A percentile compares a stretch with the other conserved stretches of the same genome.
Conservation (phyloP, 306 rosid genomes). For the Lithocarpus polystachyus region DNA sequence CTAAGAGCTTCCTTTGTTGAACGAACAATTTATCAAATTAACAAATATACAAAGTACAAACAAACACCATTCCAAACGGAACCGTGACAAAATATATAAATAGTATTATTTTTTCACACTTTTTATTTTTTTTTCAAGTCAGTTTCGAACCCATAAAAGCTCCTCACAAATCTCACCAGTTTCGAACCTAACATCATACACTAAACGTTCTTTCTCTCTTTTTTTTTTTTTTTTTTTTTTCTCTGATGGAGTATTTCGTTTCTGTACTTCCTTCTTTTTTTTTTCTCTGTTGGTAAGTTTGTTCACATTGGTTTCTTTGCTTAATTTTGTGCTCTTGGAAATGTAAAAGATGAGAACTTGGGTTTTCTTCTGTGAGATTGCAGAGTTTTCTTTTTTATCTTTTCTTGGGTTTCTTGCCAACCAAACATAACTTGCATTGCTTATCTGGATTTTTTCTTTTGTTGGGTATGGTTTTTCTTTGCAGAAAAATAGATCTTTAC, state of each 20-base stretch:
- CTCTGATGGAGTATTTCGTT: not conserved
- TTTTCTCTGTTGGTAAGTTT: conserved; percentile 4
- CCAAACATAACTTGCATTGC: conserved; percentile 17
- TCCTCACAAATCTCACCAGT: conserved; percentile 47
- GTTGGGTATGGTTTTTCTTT: not conserved
- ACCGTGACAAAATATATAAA: conserved; percentile 20
- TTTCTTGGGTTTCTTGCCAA: conserved; percentile 21
- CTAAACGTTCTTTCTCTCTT: not conserved
- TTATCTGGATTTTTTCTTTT: conserved; percentile 1
- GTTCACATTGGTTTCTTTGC: not conserved
- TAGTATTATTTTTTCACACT: not conserved
- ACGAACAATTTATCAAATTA: conserved; percentile 9
- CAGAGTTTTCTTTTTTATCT: not conserved
- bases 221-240: not conserved
- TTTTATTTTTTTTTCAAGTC: not conserved
- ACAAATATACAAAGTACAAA: not conserved
- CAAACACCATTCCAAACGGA: conserved; percentile 37
- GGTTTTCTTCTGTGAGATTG: conserved; percentile 11
- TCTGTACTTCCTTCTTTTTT: not conserved
- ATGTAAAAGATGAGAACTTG: conserved; percentile 25
- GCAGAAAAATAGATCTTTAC: conserved; percentile 21
- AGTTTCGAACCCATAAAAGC: conserved; percentile 42
- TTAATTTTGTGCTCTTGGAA: conserved; percentile 26
- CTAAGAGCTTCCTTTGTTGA: conserved; percentile 49
- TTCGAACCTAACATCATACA: conserved; percentile 47